Evolutionary conservation across 768 basidiomycete genomes (phyloP), one percentile per base, ranked within the genome.

Genomic region (Tephrocybe sp.): DNA sequence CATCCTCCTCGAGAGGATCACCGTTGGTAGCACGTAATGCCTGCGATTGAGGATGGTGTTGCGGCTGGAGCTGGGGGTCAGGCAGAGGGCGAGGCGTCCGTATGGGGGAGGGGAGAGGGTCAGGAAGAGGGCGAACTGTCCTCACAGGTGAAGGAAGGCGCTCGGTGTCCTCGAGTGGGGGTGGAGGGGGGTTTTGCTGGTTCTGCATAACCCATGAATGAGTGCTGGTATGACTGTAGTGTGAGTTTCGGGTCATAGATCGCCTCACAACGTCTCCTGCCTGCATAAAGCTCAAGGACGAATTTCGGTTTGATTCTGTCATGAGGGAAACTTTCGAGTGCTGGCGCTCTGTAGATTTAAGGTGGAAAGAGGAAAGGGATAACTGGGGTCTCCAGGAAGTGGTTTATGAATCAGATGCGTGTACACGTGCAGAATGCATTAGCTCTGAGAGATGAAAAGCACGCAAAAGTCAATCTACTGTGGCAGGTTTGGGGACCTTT

Each of bases 191-290:
- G 50, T 68, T 60, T 36, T 65, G 63, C 39, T 69, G 70, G 53
- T 60, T 68, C 10, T 65, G 64, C n/a, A 68, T 53, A 1, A 71
- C 66, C 73, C 73, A 75, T 17, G 73, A 73, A 33, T 62, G 63
- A 7, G 72, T 71, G 55, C 69, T 72, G 25, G 50, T 49, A 49
- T 58, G 58, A 25, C 55, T 63, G 26, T 64, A 54, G 39, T 59
- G 54, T 0, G 58, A 60, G 18, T 58, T 57, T n/a, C 56, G 57
- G 15, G 61, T 60, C 41, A 50, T 48, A 12, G 59, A 60, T 30
- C 59, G 55, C 20, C 55, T 37, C 25, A 60, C 45, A 25, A 33
- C 55, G 26, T 59, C 58, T 28, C 51, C 46, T 12, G 25, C 23
- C 43, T 50, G 50, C 30, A 55, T 59, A 41, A 50, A 55, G n/a